These are phyloP conservation scores for barrel medic (Medicago truncatula) DNA, from an alignment of 306 rosid species.

Conservation along the genomic window DNA sequence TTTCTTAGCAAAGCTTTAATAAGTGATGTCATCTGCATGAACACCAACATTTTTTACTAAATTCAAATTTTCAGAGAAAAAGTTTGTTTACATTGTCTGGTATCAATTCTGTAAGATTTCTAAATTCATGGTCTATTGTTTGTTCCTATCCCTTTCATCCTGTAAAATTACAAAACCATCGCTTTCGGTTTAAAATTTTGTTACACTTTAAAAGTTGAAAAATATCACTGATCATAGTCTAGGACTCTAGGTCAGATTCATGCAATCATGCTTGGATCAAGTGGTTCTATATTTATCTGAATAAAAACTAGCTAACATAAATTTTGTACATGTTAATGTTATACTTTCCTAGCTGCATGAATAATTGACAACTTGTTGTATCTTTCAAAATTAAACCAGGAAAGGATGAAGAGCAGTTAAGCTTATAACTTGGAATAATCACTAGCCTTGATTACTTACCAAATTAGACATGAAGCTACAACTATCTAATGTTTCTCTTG, in stretches of 20 bases:
- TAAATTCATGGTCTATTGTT: not conserved
- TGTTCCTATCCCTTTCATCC: slow-evolving; percentile 17
- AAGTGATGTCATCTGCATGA: slow-evolving; percentile 37
- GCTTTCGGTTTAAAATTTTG: slow-evolving; percentile 30
- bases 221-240: slow-evolving; percentile 11
- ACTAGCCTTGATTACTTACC: slow-evolving; percentile 38
- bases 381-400: slow-evolving; percentile 47
- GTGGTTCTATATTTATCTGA: slow-evolving; percentile 8
- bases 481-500: slow-evolving; percentile 43
- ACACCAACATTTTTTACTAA: slow-evolving; percentile 14
- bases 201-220: slow-evolving; percentile 16
- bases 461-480: slow-evolving; percentile 57
- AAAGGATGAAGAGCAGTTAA: slow-evolving; percentile 49
- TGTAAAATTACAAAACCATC: slow-evolving; percentile 6
- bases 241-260: not conserved
- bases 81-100: slow-evolving; percentile 7
- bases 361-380: slow-evolving; percentile 40
- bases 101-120: not conserved
- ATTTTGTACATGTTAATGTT: slow-evolving; percentile 29
- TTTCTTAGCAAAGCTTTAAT: slow-evolving; percentile 31
- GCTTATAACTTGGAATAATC: slow-evolving; percentile 38
- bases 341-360: slow-evolving; percentile 38
- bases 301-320: not conserved
- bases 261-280: slow-evolving; percentile 6
- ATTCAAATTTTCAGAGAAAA: slow-evolving; percentile 9